Evolutionary conservation across 2,329 filamentous ascomycete genomes (phyloP).

Genomic region (Fusarium incarnatum): DNA sequence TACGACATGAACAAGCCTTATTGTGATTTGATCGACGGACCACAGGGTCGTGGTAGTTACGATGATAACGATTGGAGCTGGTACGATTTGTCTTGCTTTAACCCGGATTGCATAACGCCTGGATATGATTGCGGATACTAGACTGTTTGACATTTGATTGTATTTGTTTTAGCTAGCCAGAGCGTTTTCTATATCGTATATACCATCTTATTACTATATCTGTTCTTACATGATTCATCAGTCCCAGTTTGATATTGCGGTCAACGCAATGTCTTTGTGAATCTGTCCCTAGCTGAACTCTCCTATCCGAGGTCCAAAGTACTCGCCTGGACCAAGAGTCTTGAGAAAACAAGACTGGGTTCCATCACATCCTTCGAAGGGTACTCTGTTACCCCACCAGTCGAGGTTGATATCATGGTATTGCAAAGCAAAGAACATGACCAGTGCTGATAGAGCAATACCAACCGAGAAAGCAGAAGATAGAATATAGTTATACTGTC

Average conservation of each 20-base stretch:
- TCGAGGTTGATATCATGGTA: constrained; percentile 52
- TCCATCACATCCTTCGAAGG: constrained; percentile 46
- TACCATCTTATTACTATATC: constrained; percentile 6
- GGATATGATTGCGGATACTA: constrained; percentile 28
- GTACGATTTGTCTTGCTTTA: constrained; percentile 34
- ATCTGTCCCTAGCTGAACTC: constrained; percentile 19
- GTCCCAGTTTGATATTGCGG: background rate
- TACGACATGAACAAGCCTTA: constrained; percentile 31
- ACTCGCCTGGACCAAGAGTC: constrained; percentile 45
- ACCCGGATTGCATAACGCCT: constrained; percentile 26
- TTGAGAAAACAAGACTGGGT: constrained; percentile 37
- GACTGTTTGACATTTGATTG: background rate
- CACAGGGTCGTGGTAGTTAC: constrained; percentile 11
- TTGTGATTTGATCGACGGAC: constrained; percentile 22
- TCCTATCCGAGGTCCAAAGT: constrained; percentile 49
- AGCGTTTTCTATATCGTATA: constrained; percentile 16
- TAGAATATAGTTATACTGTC: constrained; percentile 60
- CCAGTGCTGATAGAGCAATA: constrained; percentile 59
- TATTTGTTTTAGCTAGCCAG: background rate
- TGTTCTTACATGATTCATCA: background rate
- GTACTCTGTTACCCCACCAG: constrained; percentile 60
- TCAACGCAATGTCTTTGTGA: background rate
- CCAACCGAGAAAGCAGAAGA: constrained; percentile 59
- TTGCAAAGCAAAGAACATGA: constrained; percentile 62
- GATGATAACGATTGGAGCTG: constrained; percentile 31